phyloP scores from a whole-genome alignment of 2,329 filamentous ascomycete species.

The Pseudogymnoascus sp. region DNA sequence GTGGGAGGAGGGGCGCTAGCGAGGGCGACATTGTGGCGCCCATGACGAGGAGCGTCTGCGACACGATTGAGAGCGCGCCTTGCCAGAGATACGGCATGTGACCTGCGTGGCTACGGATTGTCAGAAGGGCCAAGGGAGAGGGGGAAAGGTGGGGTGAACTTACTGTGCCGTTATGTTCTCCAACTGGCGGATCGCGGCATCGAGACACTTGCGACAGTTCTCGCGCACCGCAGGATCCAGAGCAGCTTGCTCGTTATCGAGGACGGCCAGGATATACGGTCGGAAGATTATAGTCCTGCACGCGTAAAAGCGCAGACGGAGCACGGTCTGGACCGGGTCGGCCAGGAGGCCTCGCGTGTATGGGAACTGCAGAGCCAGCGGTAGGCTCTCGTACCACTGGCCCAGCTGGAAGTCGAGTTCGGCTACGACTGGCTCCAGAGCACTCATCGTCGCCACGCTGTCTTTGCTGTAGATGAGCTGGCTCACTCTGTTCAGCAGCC shows the following conservation, averaged over 20 bases:
- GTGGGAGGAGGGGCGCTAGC: constrained; percentile 50
- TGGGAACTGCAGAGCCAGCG: constrained; percentile 67
- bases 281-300: constrained; percentile 82
- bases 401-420: constrained; percentile 76
- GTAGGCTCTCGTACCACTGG: constrained; percentile 78
- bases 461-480: constrained; percentile 73
- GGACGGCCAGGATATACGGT: constrained; percentile 71
- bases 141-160: constrained; percentile 29
- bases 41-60: constrained; percentile 76
- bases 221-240: constrained; percentile 67
- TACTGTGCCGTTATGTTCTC: constrained; percentile 73
- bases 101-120: constrained; percentile 57
- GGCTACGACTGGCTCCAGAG: constrained; percentile 68
- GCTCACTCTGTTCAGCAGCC: constrained; percentile 70
- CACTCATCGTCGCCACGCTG: constrained; percentile 62
- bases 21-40: constrained; percentile 74
- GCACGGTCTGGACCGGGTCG: constrained; percentile 71
- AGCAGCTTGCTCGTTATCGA: constrained; percentile 68
- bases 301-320: constrained; percentile 73
- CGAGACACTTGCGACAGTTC: constrained; percentile 73
- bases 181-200: constrained; percentile 70
- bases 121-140: constrained; percentile 12
- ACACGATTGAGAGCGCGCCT: constrained; percentile 74
- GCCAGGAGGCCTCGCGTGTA: constrained; percentile 59
- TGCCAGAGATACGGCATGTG: constrained; percentile 85